Base-by-base conservation (phyloP, 2,329 filamentous ascomycete species). In the Tolypocladium album region DNA sequence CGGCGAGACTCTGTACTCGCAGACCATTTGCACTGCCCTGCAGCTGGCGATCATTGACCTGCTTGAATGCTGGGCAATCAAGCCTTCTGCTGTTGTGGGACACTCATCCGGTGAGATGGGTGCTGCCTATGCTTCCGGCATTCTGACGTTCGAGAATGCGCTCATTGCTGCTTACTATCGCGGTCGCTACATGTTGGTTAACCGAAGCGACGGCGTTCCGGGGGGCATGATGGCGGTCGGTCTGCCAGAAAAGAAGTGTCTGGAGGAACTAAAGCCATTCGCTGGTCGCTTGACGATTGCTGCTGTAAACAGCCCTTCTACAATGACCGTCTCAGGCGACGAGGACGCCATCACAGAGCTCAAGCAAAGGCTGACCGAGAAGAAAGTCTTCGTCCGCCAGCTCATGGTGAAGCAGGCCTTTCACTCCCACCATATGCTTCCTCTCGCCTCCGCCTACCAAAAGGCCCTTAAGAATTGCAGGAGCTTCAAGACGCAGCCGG, bases 31-130 rank as follows among this genome's bases (percentile, higher is more conserved):
- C 60, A 76, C 74, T 0, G 76, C 75, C 0, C 59, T 79, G 1
- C 77, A 79, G 61, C 63, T 79, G 5, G 68, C 72, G 1, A 60
- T 79, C 2, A 67, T 74, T 3, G 68, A 74, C 9, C 60, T 78
- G 3, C 60, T 79, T 1, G 42, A 45, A 20, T 45, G 42, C 42
- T 45, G 42, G 42, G 42, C 6, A n/a, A 22, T 45, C 8, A 45
- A 45, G 20, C 42, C 42, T 45, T 45, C 42, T 22, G 42, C 42
- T 17, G 42, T 45, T 20, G 42, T 45, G 42, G 42, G 42, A 7
- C 42, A 45, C 9, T 45, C 42, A 7, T 45, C 42, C 22, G 42
- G 42, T 22, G 42, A 45, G 42, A 45, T 45, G 42, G 42, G 42
- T 22, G 42, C 42, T n/a, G 42, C 42, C n/a, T 45, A 45, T 11